Base-by-base conservation (phyloP, 2,329 filamentous ascomycete genomes). In the Coniochaeta sp. region DNA sequence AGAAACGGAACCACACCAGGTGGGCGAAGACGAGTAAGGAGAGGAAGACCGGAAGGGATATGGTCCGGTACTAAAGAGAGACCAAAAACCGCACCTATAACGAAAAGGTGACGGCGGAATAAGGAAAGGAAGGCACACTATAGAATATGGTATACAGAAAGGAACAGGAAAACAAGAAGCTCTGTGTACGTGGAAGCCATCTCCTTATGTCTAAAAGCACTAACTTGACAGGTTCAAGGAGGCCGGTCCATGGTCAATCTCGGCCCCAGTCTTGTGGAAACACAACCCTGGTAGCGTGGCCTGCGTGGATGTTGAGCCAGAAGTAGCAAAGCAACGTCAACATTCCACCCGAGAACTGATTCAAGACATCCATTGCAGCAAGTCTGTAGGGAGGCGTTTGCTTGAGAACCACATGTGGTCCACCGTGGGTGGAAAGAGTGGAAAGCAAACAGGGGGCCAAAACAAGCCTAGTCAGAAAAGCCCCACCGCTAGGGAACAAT, bases 1-100 rank as follows among this genome's bases (percentile, higher is more conserved):
- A 60, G 52, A 58, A 26, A 52, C 58, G 59, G 59, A 56, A 31
- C 67, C 66, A 69, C 67, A 56, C 67, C 66, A 69, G 67, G 65
- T 69, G 68, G 68, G 22, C 17, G 11, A 61, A 43, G 57, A 58
- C 50, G 56, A 47, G 28, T 52, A 60, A 44, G 34, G 58, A 61
- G 43, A 58, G 22, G 31, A 58, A 44, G 56, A 43, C 61, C 60
- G 58, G 12, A 59, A 57, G 9, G 33, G 19, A 34, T 36, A 34
- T 36, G 54, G 3, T 16, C 28, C 54, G 28, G 50, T 33, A 55
- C 50, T 24, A 55, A 31, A 55, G 14, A 34, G 16, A 55, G 16
- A 55, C 14, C n/a, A 17, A 19, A 34, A 12, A 33, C 28, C 54
- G 57, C 59, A 61, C 50, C 61, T 58, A 59, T 36, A 58, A 52